These are phyloP conservation scores for Exophiala alcalophila DNA, from an alignment of 2,329 filamentous ascomycete genomes.

Conservation along the genomic window DNA sequence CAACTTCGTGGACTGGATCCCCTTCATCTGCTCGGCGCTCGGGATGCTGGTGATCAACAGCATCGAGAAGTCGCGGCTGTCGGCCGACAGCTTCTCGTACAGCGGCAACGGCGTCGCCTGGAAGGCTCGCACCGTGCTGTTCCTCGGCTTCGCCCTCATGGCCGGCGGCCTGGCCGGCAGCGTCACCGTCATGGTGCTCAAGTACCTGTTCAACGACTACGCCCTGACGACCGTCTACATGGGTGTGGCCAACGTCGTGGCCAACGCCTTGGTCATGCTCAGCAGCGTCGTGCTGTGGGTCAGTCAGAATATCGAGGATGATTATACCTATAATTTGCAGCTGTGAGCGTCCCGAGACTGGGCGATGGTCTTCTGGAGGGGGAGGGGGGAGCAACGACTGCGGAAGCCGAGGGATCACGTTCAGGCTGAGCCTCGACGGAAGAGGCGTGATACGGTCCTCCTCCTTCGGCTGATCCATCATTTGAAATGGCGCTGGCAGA, in stretches of 20 bases:
- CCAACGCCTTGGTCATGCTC: conserved; percentile 64
- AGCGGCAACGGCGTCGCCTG: conserved; percentile 65
- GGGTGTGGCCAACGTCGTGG: conserved; percentile 64
- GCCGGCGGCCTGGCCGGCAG: conserved; percentile 65
- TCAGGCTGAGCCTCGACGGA: too few species aligned
- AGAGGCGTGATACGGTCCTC: too few species aligned
- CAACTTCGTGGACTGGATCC: conserved; percentile 71
- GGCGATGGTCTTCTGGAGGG: too few species aligned
- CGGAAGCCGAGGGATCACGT: too few species aligned
- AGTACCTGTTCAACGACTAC: conserved; percentile 62
- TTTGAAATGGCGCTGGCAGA: too few species aligned
- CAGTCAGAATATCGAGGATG: conserved; percentile 70
- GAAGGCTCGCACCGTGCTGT: conserved; percentile 67
- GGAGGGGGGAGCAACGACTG: too few species aligned
- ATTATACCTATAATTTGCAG: conserved; percentile 67
- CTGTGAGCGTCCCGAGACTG: too few species aligned
- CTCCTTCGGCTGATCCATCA: too few species aligned
- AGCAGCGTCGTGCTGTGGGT: conserved; percentile 67
- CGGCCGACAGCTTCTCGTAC: conserved; percentile 64
- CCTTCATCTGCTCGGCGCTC: conserved; percentile 65
- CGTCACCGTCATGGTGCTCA: conserved; percentile 65
- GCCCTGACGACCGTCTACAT: conserved; percentile 63
- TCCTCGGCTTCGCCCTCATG: conserved; percentile 66
- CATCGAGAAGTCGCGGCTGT: conserved; percentile 65
- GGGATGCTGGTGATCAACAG: conserved; percentile 72